Evolutionary conservation across 441 rosid genomes (phyloP).

Genomic region (Flueggea neowawraea): DNA sequence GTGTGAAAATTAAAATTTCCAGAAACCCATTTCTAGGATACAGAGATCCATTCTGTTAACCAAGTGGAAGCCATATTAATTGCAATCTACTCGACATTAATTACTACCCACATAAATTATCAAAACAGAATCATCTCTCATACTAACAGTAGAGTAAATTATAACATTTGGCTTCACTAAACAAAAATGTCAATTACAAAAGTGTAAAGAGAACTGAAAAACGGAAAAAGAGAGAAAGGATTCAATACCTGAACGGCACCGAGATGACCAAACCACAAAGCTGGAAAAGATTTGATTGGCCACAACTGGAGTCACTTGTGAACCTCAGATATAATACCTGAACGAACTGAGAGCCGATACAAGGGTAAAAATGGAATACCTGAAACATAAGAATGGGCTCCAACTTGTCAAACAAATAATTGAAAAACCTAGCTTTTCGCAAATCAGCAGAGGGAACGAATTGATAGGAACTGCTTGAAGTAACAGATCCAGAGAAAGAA

Average conservation of each 20-base stretch:
- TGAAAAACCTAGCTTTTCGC: no score
- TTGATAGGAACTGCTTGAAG: not conserved
- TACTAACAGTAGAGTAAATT: slow-evolving; percentile 6
- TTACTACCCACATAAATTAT: slow-evolving; percentile 1
- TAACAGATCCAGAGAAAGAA: not conserved
- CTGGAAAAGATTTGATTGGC: not conserved
- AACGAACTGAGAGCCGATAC: slow-evolving; percentile 28
- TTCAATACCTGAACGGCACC: slow-evolving; percentile 26
- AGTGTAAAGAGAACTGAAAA: not conserved
- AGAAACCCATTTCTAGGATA: not conserved
- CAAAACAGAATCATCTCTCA: slow-evolving; percentile 7
- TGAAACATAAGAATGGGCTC: slow-evolving; percentile 11
- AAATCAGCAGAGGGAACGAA: not conserved
- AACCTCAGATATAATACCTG: slow-evolving; percentile 16
- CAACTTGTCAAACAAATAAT: not conserved
- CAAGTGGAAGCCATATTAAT: slow-evolving; percentile 6
- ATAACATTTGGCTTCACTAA: not conserved
- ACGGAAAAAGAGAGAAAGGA: slow-evolving; percentile 3
- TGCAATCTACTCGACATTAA: slow-evolving; percentile 16
- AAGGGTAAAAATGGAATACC: slow-evolving; percentile 25
- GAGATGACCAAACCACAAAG: slow-evolving; percentile 5
- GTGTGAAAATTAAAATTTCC: not conserved
- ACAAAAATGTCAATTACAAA: not conserved
- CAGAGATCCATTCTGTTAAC: slow-evolving; percentile 16
- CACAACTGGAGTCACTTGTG: not conserved